Evolutionary conservation across 1,139 yeast species (phyloP).

Genomic region (Yamadazyma kanchanaburiensis): DNA sequence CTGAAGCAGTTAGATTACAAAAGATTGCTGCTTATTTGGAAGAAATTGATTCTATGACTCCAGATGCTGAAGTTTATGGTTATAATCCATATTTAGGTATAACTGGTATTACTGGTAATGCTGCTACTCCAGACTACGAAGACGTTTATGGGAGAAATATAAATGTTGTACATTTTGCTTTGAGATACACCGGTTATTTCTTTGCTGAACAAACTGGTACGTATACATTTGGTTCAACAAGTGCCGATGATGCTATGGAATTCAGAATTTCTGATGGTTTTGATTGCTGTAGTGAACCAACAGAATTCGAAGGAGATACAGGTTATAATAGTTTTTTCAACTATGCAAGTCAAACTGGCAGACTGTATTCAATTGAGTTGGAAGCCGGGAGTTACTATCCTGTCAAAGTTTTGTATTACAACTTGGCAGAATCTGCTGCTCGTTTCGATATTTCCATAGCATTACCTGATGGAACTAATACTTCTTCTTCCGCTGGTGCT

Average conservation of each 20-base stretch:
- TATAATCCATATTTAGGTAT: neutral
- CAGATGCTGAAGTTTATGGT: too few relatives aligned
- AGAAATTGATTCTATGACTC: neutral
- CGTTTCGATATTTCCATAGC: neutral
- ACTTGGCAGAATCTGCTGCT: neutral
- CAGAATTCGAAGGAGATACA: neutral
- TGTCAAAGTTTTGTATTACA: slow-evolving; percentile 1
- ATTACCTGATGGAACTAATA: slow-evolving; percentile 1
- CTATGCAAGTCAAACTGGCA: neutral
- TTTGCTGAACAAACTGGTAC: slow-evolving; percentile 17
- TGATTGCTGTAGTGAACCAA: slow-evolving; percentile 16
- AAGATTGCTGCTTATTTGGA: neutral
- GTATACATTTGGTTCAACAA: slow-evolving; percentile 11
- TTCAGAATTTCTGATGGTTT: slow-evolving; percentile 16
- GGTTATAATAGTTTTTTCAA: neutral
- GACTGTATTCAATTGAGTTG: neutral
- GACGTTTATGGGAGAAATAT: slow-evolving; percentile 4
- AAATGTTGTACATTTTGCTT: slow-evolving; percentile 7
- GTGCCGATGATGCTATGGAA: slow-evolving; percentile 21
- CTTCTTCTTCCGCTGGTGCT: neutral
- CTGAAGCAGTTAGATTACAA: neutral
- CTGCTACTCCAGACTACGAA: neutral
- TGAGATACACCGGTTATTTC: slow-evolving; percentile 22
- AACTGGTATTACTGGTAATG: neutral
- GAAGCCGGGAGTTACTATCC: slow-evolving; percentile 6